phyloP scores from a whole-genome alignment of 306 rosid species.

The Betula pendula region DNA sequence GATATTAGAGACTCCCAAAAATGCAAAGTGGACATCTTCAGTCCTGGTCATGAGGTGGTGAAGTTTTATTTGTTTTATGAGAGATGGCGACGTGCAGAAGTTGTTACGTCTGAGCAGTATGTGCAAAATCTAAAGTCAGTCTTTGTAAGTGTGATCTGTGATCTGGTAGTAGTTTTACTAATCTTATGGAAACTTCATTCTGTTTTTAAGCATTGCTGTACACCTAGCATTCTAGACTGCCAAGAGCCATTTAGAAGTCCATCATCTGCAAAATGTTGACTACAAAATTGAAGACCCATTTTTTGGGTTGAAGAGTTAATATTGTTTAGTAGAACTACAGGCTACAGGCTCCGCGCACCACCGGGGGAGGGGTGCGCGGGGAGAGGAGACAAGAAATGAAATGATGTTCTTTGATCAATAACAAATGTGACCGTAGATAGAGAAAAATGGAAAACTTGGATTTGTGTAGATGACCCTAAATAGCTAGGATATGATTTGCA shows the following conservation, averaged over 20 bases:
- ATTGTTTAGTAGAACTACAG: neutral
- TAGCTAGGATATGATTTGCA: neutral
- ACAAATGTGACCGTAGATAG: too few species aligned
- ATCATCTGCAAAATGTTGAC: neutral
- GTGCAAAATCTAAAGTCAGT: conserved; percentile 43
- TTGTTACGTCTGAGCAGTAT: conserved; percentile 50
- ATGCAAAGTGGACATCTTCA: conserved; percentile 25
- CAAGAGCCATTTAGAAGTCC: neutral
- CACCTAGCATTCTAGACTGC: neutral
- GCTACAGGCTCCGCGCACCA: too few species aligned
- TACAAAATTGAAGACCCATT: neutral
- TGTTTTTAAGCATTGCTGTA: neutral
- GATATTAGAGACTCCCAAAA: conserved; percentile 44
- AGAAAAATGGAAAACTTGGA: neutral
- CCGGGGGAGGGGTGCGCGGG: too few species aligned
- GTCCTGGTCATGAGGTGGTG: conserved; percentile 60
- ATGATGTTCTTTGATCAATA: neutral
- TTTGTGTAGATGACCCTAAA: neutral
- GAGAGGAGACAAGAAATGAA: neutral
- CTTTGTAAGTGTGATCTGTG: conserved; percentile 57
- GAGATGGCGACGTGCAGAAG: conserved; percentile 71
- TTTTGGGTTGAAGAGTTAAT: neutral
- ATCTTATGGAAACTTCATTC: neutral
- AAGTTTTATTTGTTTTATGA: conserved; percentile 64
- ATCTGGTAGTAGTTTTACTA: neutral